Percentiles rank a stretch among this genome's conserved stretches.
These are phyloP conservation scores for Ilex asprella DNA, from an alignment of 257 asterid species.

Conservation along the genomic window DNA sequence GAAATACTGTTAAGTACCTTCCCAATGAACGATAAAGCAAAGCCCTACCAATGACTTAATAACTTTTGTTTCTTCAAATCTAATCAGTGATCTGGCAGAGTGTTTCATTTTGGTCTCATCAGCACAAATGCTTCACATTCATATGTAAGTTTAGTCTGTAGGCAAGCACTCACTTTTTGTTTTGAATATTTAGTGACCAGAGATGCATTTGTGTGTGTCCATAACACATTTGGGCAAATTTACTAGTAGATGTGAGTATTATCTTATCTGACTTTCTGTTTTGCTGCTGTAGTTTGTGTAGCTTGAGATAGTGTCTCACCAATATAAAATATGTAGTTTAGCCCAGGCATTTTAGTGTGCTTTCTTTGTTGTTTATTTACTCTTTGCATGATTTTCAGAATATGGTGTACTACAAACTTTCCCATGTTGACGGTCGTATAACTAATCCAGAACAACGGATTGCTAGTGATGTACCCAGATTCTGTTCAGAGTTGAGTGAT, in stretches of 20 bases:
- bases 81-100: neutral
- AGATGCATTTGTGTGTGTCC: neutral
- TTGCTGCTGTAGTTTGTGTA: neutral
- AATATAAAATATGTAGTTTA: neutral
- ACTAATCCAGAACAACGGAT: conserved; percentile 93
- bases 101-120: neutral
- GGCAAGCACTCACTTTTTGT: neutral
- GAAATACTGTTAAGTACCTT: no score
- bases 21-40: no score
- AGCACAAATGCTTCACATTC: neutral
- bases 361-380: conserved; percentile 10
- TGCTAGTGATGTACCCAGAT: conserved; percentile 96
- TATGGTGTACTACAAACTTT: conserved; percentile 95
- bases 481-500: conserved; percentile 96
- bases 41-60: no score
- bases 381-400: conserved; percentile 45
- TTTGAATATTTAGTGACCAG: no score
- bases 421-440: conserved; percentile 98
- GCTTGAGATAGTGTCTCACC: neutral
- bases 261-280: no score
- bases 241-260: no score
- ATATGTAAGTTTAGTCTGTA: neutral
- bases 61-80: neutral
- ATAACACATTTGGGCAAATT: neutral
- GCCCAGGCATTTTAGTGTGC: neutral